These are phyloP conservation scores for Phylloporus sp. DNA, from an alignment of 768 basidiomycete genomes.

Conservation along the genomic window DNA sequence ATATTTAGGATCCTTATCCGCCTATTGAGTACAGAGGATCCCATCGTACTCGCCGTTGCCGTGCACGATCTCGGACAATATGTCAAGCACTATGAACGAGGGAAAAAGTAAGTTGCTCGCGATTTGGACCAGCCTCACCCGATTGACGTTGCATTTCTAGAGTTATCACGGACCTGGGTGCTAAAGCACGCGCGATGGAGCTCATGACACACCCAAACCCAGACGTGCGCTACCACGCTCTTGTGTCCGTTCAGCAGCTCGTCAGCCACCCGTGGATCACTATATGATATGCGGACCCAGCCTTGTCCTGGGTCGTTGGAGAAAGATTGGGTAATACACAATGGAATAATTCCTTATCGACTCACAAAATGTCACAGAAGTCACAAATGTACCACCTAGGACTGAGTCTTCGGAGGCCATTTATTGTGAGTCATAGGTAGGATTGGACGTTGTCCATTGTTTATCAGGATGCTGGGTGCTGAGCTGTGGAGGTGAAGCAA, in stretches of 20 bases:
- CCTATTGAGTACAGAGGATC: conserved; percentile 64
- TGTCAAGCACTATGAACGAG: conserved; percentile 85
- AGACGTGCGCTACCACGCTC: conserved; percentile 89
- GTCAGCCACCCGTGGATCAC: conserved; percentile 86
- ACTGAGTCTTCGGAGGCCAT: no score
- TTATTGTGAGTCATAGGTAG: no score
- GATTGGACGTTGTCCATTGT: no score
- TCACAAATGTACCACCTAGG: no score
- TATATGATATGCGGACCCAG: conserved; percentile 19
- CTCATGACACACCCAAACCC: conserved; percentile 86
- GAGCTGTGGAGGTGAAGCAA: no score
- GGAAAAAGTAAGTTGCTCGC: conserved; percentile 70
- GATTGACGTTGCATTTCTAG: conserved; percentile 36
- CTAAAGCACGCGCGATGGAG: conserved; percentile 84
- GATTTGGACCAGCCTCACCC: neutral
- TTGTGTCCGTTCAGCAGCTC: conserved; percentile 86
- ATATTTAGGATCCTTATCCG: conserved; percentile 63
- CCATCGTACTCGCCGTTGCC: conserved; percentile 84
- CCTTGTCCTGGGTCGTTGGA: neutral
- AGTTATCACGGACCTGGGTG: conserved; percentile 77
- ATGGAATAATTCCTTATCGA: no score
- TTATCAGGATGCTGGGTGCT: no score
- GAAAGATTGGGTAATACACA: neutral
- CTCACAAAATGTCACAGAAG: no score
- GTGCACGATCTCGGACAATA: conserved; percentile 93